A percentile compares a stretch with the other conserved stretches of the same genome.
Conservation (phyloP, 805 yeast species). For the Saccharomycopsis javanensis region DNA sequence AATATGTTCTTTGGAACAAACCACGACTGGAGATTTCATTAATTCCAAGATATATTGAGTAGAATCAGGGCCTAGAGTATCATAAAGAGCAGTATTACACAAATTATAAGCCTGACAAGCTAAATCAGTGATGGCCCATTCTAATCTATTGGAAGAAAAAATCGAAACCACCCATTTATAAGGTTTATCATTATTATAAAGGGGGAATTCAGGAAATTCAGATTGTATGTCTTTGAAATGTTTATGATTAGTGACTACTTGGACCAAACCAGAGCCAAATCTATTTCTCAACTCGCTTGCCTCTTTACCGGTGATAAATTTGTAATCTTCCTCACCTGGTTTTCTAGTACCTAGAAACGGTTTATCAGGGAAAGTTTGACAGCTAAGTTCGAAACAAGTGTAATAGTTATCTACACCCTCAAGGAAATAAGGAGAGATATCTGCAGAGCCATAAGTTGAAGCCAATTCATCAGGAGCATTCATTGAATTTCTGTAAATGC, state of each 20-base stretch:
- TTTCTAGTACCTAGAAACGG: constrained; percentile 32
- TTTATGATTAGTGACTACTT: constrained; percentile 28
- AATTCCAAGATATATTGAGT: constrained; percentile 52
- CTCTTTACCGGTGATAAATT: constrained; percentile 34
- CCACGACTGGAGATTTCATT: constrained; percentile 48
- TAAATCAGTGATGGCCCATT: constrained; percentile 63
- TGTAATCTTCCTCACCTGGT: constrained; percentile 29
- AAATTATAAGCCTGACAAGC: constrained; percentile 53
- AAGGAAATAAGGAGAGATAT: constrained; percentile 20
- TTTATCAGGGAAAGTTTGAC: constrained; percentile 21
- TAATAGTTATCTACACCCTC: constrained; percentile 30
- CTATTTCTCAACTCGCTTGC: constrained; percentile 34
- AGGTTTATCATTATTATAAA: constrained; percentile 25
- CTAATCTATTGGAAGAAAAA: constrained; percentile 48
- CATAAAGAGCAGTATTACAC: constrained; percentile 46
- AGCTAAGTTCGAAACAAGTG: constrained; percentile 26
- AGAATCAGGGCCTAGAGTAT: constrained; percentile 49
- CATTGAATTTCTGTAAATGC: constrained; percentile 29
- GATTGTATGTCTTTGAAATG: constrained; percentile 20
- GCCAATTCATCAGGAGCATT: background rate
- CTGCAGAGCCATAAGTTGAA: background rate
- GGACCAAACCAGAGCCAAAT: constrained; percentile 48
- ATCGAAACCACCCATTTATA: constrained; percentile 43
- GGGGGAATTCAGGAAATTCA: constrained; percentile 24
- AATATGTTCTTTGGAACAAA: constrained; percentile 39